Evolutionary conservation across 148 eudicot genomes (phyloP).

Genomic region (Camellia sinensis): DNA sequence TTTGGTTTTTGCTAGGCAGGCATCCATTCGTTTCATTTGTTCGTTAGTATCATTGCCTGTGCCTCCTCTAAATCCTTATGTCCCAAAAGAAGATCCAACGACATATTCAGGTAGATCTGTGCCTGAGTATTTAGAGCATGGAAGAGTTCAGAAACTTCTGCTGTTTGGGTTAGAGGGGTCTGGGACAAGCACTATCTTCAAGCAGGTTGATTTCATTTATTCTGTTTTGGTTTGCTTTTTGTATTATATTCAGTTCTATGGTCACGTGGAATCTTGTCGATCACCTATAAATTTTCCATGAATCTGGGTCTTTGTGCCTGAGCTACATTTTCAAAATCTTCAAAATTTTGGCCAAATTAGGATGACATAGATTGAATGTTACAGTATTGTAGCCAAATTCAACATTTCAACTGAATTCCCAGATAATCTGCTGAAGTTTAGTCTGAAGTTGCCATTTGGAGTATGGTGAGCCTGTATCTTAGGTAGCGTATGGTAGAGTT

Average conservation of each 20-base stretch:
- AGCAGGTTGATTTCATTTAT: conserved; percentile 31
- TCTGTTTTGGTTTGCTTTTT: background rate
- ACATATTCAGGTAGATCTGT: conserved; percentile 22
- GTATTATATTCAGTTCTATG: too few species aligned
- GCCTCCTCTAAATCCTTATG: conserved; percentile 24
- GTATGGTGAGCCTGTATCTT: too few species aligned
- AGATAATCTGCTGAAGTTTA: background rate
- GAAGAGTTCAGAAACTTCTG: conserved; percentile 30
- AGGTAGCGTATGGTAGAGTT: too few species aligned
- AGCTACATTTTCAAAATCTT: background rate
- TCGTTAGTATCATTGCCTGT: conserved; percentile 41
- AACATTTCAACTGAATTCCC: background rate
- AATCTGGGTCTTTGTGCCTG: background rate
- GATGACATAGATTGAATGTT: background rate
- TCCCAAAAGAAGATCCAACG: conserved; percentile 27
- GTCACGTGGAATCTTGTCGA: too few species aligned
- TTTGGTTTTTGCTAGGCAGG: conserved; percentile 38
- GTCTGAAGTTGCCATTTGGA: background rate
- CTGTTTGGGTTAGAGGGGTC: conserved; percentile 39
- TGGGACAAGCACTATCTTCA: conserved; percentile 49
- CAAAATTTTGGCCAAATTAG: background rate
- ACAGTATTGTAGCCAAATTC: background rate
- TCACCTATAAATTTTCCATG: background rate
- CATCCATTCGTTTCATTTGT: conserved; percentile 38
- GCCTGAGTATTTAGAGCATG: conserved; percentile 32